Evolutionary conservation across 2,329 filamentous ascomycete species (phyloP), one percentile per base, ranked within the genome.

Genomic region (Aurifilum marmelostoma): DNA sequence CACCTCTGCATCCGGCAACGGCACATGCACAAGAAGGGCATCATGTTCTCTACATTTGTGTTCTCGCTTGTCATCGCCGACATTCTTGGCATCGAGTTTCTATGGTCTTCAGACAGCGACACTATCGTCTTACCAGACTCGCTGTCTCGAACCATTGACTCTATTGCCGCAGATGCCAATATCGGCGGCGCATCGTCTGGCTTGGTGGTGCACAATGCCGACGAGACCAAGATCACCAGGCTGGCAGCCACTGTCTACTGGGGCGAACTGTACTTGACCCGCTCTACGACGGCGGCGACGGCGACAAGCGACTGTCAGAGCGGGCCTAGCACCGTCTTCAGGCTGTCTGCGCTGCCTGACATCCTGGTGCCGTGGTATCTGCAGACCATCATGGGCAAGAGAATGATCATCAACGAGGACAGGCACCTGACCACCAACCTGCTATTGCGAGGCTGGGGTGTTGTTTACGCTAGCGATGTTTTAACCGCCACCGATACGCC

Each of bases 381-480:
- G 4, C 78, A 80, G 71, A 78, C 72, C 0, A 74, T 77, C 0
- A 65, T 77, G 27, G 78, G 78, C 3, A 74, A 77, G 65, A 75
- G 77, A 29, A 79, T 79, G 71, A 74, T 79, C 54, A 75, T 80
- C 47, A 80, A 80, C 69, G 78, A 80, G 70, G 79, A 80, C 67
- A 75, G 78, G 12, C 78, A 80, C 61, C 72, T 80, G 11, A 80
- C 78, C 0, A 80, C 79, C 2, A 76, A 76, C 16, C 72, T 80
- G 2, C 74, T 80, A 6, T 69, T 79, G 16, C 72, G 73, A 39
- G 77, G 77, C 14, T 79, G 76, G 75, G 77, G 74, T 24, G 75
- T 80, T 27, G 75, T 75, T 14, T 80, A 77, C 66, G 76, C 76
- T 37, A 75, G 77, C 16, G 73, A 76, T 39, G 76, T 75, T 21